Percentiles rank a stretch among this genome's conserved stretches.
These are phyloP conservation scores for Pyrenula aspistea DNA, from an alignment of 495 filamentous ascomycete species.

Conservation along the genomic window DNA sequence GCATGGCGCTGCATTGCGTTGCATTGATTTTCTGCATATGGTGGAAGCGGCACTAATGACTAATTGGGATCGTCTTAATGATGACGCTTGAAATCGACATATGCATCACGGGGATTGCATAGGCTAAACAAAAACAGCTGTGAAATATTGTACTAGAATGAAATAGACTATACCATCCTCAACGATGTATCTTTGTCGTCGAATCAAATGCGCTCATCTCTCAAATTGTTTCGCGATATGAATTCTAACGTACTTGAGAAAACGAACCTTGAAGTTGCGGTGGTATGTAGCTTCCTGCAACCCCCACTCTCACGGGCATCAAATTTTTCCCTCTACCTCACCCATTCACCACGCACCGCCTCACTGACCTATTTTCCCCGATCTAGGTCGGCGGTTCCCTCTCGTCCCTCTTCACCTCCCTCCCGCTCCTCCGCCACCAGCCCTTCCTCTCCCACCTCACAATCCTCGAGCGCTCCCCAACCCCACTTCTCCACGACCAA, in stretches of 20 bases:
- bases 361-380: neutral
- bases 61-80: too few relatives aligned
- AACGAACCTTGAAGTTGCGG: neutral
- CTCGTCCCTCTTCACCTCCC: slow-evolving; percentile 18
- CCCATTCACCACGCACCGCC: neutral
- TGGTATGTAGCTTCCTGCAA: neutral
- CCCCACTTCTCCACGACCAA: slow-evolving; percentile 9
- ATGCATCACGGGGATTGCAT: too few relatives aligned
- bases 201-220: neutral
- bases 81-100: too few relatives aligned
- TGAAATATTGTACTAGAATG: too few relatives aligned
- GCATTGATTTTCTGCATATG: too few relatives aligned
- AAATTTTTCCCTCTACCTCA: neutral
- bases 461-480: slow-evolving; percentile 14
- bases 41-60: too few relatives aligned
- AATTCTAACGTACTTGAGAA: neutral
- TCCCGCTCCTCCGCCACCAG: slow-evolving; percentile 11
- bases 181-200: too few relatives aligned
- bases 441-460: slow-evolving; percentile 14
- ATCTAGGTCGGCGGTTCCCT: slow-evolving; percentile 18
- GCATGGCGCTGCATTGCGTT: too few relatives aligned
- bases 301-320: neutral
- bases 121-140: too few relatives aligned
- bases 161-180: too few relatives aligned
- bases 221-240: neutral